phyloP scores from a whole-genome alignment of 2,329 filamentous ascomycete genomes.

The Sporothrix dimorphospora region DNA sequence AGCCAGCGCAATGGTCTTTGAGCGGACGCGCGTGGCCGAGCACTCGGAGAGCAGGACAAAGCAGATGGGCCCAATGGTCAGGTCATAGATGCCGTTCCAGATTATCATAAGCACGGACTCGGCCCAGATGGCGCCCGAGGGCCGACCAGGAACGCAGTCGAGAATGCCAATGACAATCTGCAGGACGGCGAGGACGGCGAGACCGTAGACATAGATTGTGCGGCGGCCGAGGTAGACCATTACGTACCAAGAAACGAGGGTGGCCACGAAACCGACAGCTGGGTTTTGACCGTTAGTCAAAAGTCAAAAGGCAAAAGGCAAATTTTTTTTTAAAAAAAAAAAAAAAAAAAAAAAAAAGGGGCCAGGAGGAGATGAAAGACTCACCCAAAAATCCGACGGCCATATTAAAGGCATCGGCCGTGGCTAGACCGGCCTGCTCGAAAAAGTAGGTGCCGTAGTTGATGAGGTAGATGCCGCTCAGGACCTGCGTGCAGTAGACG shows the following conservation, averaged over 20 bases:
- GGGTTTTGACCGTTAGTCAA: too few relatives aligned
- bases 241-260: constrained; percentile 57
- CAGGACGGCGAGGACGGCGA: constrained; percentile 48
- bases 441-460: constrained; percentile 67
- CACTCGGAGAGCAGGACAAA: constrained; percentile 61
- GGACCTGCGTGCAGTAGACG: constrained; percentile 67
- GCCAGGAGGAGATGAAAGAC: constrained; percentile 29
- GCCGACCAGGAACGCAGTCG: constrained; percentile 48
- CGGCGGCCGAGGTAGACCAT: constrained; percentile 55
- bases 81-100: constrained; percentile 56
- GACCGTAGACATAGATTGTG: constrained; percentile 53
- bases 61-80: constrained; percentile 53
- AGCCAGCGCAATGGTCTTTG: constrained; percentile 50
- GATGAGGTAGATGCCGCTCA: constrained; percentile 66
- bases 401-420: constrained; percentile 54
- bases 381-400: constrained; percentile 53
- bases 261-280: constrained; percentile 56
- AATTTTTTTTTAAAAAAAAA: too few relatives aligned
- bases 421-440: constrained; percentile 56
- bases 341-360: neutral
- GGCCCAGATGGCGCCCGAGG: constrained; percentile 45
- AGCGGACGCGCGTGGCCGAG: constrained; percentile 49
- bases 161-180: constrained; percentile 54
- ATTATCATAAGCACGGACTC: constrained; percentile 55
- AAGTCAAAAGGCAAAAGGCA: neutral